Percentiles rank a stretch among this genome's conserved stretches.
Evolutionary conservation across 2,329 filamentous ascomycete genomes (phyloP).

Genomic region (Nigrospora sphaerica): DNA sequence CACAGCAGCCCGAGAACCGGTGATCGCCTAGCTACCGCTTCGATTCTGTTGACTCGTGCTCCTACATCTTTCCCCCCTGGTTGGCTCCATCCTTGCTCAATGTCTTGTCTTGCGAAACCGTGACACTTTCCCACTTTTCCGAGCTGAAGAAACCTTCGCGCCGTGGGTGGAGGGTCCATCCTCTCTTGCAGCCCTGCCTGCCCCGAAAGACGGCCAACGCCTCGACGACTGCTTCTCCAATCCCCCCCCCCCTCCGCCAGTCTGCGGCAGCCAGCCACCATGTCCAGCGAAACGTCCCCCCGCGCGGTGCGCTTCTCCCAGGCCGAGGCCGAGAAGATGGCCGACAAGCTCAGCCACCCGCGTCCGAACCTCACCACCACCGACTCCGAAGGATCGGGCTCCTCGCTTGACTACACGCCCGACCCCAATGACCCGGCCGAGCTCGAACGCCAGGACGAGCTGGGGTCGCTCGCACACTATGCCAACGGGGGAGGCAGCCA

Average conservation of each 20-base stretch:
- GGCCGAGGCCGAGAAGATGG: constrained; percentile 35
- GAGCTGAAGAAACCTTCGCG: too few relatives aligned
- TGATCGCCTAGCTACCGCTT: too few relatives aligned
- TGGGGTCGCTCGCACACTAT: constrained; percentile 37
- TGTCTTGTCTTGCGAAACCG: too few relatives aligned
- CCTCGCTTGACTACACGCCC: constrained; percentile 36
- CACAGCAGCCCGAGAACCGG: neutral
- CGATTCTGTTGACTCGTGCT: too few relatives aligned
- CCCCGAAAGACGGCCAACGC: too few relatives aligned
- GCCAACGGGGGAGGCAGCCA: constrained; percentile 27
- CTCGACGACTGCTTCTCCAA: neutral
- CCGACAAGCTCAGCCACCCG: constrained; percentile 33
- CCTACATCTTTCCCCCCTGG: too few relatives aligned
- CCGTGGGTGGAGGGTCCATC: too few relatives aligned
- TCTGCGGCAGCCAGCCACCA: constrained; percentile 4
- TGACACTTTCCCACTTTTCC: too few relatives aligned
- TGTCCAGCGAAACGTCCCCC: constrained; percentile 41
- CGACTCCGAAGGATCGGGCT: constrained; percentile 42
- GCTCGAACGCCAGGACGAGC: constrained; percentile 41
- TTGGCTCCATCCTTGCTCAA: too few relatives aligned
- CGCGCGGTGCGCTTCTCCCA: constrained; percentile 51
- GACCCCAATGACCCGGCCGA: constrained; percentile 39
- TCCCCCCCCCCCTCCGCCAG: neutral
- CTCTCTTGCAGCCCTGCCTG: too few relatives aligned
- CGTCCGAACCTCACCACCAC: constrained; percentile 28